A percentile compares a stretch with the other conserved stretches of the same genome.
Conservation (phyloP, 2,329 filamentous ascomycete genomes). For the Calonectria henricotiae region DNA sequence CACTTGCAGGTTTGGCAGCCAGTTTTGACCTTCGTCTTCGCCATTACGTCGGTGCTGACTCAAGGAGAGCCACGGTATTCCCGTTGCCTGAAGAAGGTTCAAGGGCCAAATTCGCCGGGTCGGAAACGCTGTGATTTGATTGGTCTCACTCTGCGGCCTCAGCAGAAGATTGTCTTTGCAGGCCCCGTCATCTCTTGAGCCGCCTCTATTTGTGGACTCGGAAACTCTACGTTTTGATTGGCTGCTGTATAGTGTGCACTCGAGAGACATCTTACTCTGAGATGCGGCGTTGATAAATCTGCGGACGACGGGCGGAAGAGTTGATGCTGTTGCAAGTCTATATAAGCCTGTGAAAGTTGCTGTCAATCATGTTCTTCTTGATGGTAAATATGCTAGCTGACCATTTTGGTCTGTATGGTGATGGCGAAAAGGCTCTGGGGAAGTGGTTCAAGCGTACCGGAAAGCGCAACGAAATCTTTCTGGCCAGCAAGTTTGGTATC, state of each 20-base stretch:
- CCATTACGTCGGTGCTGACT: conserved; percentile 12
- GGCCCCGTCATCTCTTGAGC: neutral
- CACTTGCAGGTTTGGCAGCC: conserved; percentile 52
- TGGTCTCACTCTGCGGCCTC: conserved; percentile 30
- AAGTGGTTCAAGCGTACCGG: conserved; percentile 65
- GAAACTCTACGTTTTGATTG: conserved; percentile 45
- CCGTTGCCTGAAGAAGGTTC: neutral
- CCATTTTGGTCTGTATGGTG: conserved; percentile 58
- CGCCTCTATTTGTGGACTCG: conserved; percentile 43
- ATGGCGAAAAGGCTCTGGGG: conserved; percentile 65
- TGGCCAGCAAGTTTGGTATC: conserved; percentile 58
- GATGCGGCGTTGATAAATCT: conserved; percentile 4
- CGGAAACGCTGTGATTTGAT: conserved; percentile 45
- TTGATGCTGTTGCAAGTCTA: neutral
- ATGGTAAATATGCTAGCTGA: neutral
- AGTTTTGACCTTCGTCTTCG: conserved; percentile 45
- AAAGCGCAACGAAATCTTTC: conserved; percentile 63
- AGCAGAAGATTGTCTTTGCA: conserved; percentile 7
- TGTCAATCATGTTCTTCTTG: neutral
- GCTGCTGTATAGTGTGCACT: neutral
- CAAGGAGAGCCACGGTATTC: neutral
- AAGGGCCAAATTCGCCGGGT: conserved; percentile 38
- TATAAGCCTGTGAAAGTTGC: neutral
- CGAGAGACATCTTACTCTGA: neutral
- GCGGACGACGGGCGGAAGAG: neutral